Evolutionary conservation across 768 basidiomycete species (phyloP).

Genomic region (Russula olivacea): DNA sequence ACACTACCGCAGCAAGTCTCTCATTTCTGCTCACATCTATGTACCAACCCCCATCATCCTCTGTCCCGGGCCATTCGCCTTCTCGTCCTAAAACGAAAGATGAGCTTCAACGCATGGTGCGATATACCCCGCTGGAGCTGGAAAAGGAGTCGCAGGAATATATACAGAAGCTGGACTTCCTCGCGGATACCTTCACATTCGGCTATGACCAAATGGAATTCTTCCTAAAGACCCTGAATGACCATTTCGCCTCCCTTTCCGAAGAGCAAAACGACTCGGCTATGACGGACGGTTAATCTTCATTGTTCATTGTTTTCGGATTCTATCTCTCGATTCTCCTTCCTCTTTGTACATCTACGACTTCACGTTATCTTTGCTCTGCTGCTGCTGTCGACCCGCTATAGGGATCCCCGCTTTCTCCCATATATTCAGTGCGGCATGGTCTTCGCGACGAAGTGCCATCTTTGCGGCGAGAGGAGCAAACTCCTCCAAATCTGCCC

Average conservation of each 20-base stretch:
- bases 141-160: slow-evolving; percentile 56
- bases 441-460: slow-evolving; percentile 39
- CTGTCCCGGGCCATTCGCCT: slow-evolving; percentile 29
- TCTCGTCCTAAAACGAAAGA: slow-evolving; percentile 33
- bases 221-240: slow-evolving; percentile 58
- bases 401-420: slow-evolving; percentile 41
- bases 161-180: slow-evolving; percentile 53
- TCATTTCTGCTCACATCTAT: slow-evolving; percentile 38
- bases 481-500: slow-evolving; percentile 55
- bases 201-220: slow-evolving; percentile 56
- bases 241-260: slow-evolving; percentile 39
- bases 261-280: slow-evolving; percentile 32
- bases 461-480: slow-evolving; percentile 42
- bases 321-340: not conserved
- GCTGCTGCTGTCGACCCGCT: slow-evolving; percentile 11
- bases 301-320: not conserved
- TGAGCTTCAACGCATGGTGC: slow-evolving; percentile 44
- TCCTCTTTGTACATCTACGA: slow-evolving; percentile 17
- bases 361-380: slow-evolving; percentile 9
- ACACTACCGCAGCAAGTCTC: slow-evolving; percentile 29
- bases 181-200: slow-evolving; percentile 64
- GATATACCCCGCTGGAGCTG: slow-evolving; percentile 58
- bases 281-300: slow-evolving; percentile 28
- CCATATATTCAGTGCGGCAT: slow-evolving; percentile 47
- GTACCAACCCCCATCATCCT: slow-evolving; percentile 24